Conservation (phyloP, 1,284 basidiomycete species). For the Ceratobasidium sp. region DNA sequence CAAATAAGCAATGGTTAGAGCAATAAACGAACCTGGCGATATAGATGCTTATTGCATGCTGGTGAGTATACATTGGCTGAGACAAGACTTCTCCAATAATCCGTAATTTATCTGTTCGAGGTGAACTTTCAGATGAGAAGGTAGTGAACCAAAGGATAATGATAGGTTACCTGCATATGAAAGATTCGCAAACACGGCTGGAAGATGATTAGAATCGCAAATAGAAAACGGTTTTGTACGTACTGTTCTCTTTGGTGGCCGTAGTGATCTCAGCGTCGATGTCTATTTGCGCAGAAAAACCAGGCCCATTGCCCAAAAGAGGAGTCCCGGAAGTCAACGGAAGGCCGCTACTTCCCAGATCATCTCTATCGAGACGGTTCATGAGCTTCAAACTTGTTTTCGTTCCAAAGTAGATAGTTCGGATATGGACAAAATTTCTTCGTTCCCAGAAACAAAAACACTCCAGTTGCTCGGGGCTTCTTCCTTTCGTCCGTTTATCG, state of each 20-base stretch:
- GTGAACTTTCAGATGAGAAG: neutral
- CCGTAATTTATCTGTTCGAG: slow-evolving; percentile 25
- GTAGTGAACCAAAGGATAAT: neutral
- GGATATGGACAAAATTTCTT: neutral
- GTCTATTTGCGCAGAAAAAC: neutral
- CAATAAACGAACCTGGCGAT: slow-evolving; percentile 4
- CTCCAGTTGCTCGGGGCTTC: no score
- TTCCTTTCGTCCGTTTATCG: no score
- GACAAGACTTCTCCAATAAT: slow-evolving; percentile 7
- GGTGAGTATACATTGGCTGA: neutral
- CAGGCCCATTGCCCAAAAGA: slow-evolving; percentile 21
- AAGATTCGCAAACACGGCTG: slow-evolving; percentile 26
- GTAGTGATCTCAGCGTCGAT: neutral
- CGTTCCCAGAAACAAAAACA: neutral
- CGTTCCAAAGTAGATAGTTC: neutral
- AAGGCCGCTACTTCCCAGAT: slow-evolving; percentile 18
- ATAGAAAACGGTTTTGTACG: neutral
- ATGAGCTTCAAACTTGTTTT: neutral
- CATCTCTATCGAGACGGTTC: slow-evolving; percentile 34
- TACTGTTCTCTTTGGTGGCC: slow-evolving; percentile 8
- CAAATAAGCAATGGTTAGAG: neutral
- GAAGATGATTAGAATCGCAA: neutral
- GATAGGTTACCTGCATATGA: neutral
- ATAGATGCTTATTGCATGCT: neutral
- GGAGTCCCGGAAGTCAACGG: slow-evolving; percentile 8